These are phyloP conservation scores for Coemansia sp. DNA, from an alignment of 192 early-diverging fungal species.

Conservation along the genomic window DNA sequence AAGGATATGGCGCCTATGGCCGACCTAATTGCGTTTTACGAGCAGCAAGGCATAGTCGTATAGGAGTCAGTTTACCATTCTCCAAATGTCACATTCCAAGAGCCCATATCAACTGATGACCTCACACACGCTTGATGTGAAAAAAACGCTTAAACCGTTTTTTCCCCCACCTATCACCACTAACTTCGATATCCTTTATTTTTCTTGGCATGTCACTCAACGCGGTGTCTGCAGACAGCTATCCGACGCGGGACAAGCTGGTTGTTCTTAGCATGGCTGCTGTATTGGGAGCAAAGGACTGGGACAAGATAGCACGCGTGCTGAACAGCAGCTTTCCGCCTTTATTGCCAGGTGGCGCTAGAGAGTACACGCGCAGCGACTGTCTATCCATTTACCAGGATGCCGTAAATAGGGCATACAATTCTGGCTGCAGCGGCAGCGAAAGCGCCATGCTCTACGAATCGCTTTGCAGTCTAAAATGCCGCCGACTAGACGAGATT, in stretches of 20 bases:
- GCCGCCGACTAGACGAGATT: constrained; percentile 33
- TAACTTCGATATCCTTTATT: background rate
- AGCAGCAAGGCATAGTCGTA: constrained; percentile 43
- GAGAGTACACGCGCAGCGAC: constrained; percentile 16
- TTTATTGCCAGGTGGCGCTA: background rate
- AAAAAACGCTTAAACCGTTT: background rate
- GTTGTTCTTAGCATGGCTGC: constrained; percentile 30
- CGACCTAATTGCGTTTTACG: constrained; percentile 66
- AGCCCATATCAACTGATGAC: constrained; percentile 8
- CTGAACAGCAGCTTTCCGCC: constrained; percentile 4
- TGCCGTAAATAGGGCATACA: background rate
- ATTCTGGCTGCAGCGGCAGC: background rate
- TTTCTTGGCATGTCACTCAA: constrained; percentile 9
- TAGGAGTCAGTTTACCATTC: background rate
- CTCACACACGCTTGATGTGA: background rate
- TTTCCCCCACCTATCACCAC: too few relatives aligned
- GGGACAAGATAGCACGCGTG: constrained; percentile 17
- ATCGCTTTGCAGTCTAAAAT: constrained; percentile 20
- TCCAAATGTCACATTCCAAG: too few relatives aligned
- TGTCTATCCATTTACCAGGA: constrained; percentile 29
- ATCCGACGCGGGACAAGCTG: constrained; percentile 35
- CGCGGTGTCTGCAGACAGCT: background rate
- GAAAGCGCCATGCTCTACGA: background rate
- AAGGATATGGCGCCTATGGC: constrained; percentile 82
- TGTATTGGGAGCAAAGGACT: constrained; percentile 20